Conservation (phyloP, 306 rosid genomes). For the Inga leiocalycina region DNA sequence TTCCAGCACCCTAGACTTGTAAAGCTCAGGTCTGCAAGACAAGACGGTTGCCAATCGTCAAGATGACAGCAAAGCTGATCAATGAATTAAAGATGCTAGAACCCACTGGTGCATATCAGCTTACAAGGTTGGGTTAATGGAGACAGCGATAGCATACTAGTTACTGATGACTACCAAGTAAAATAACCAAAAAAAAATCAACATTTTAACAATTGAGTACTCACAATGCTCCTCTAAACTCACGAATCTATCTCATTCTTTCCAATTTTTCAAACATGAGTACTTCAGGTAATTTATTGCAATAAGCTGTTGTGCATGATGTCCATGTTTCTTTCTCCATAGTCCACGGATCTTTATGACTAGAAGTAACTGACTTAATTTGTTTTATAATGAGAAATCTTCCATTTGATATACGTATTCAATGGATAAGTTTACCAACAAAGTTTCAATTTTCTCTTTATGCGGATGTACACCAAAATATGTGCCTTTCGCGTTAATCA, state of each 20-base stretch:
- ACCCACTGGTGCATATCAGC: neutral
- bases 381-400: neutral
- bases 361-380: neutral
- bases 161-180: neutral
- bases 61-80: neutral
- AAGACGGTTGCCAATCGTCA: neutral
- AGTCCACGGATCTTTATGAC: neutral
- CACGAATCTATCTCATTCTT: neutral
- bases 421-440: neutral
- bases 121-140: neutral
- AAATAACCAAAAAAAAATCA: neutral
- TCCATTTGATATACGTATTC: neutral
- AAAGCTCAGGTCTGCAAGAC: slow-evolving; percentile 75
- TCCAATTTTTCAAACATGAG: neutral
- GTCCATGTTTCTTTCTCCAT: slow-evolving; percentile 1
- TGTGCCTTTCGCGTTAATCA: neutral
- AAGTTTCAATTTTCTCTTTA: neutral
- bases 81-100: neutral
- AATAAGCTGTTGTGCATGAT: neutral
- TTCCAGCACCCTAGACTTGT: slow-evolving; percentile 89
- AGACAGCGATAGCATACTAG: neutral
- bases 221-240: neutral
- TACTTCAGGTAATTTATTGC: neutral
- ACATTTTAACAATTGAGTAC: neutral
- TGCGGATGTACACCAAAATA: neutral